phyloP scores from a whole-genome alignment of 306 rosid genomes.

The Myrica gale region DNA sequence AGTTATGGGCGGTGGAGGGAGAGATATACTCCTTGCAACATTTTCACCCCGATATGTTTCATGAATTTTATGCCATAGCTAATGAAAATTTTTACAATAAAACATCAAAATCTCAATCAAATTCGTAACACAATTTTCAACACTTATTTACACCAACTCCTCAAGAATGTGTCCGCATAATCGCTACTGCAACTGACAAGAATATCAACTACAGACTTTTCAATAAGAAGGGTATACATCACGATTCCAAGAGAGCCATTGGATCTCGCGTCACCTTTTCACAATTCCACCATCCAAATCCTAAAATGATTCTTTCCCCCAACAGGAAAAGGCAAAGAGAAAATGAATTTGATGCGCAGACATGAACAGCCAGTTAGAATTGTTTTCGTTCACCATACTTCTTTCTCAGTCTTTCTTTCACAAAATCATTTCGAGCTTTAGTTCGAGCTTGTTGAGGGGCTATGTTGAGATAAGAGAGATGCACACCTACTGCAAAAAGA shows the following conservation, averaged over 20 bases:
- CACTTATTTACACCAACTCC: too few species aligned
- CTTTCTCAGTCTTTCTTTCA: slow-evolving; percentile 47
- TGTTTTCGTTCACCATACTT: slow-evolving; percentile 45
- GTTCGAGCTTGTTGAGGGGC: slow-evolving; percentile 77
- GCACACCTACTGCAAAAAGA: slow-evolving; percentile 44
- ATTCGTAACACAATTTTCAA: too few species aligned
- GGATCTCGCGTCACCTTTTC: neutral
- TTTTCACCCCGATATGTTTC: too few species aligned
- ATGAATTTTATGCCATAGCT: too few species aligned
- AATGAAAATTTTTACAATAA: too few species aligned
- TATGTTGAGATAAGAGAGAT: slow-evolving; percentile 60
- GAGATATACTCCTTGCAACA: too few species aligned
- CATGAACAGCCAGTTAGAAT: neutral
- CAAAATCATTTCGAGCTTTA: slow-evolving; percentile 58
- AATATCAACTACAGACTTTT: neutral
- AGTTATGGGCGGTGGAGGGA: too few species aligned
- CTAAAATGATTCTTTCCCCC: neutral
- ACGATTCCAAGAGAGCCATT: neutral
- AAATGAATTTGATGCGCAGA: neutral
- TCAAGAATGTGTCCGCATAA: too few species aligned
- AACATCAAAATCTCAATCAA: too few species aligned
- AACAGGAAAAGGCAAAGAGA: neutral
- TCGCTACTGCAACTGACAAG: neutral
- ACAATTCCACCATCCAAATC: too few species aligned
- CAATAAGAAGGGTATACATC: neutral